Evolutionary conservation across 805 yeast species (phyloP), one percentile per base, ranked within the genome.

Genomic region (Cephaloascus fragrans): DNA sequence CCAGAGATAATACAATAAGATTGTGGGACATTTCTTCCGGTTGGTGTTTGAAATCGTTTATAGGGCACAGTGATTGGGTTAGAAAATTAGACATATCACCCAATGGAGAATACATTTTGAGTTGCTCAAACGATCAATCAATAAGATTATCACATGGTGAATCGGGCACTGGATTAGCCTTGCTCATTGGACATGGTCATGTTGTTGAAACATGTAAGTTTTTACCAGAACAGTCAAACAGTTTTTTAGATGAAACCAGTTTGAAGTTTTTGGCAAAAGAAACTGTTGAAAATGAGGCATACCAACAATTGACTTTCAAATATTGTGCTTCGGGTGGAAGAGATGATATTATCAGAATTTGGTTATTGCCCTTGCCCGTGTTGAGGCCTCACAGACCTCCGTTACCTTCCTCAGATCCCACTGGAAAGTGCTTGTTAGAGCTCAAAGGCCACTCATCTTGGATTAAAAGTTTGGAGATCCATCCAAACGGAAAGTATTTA

Each of bases 41-140:
- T 0, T 77, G 75, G 67, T 75, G 87, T 43, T 47, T 75, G 15
- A 69, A 71, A 43, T 75, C 84, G 1, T 75, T 87, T 41, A 67
- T 73, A 14, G 90, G 89, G 1, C 97, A 89, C 57, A 72, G 84
- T 8, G 96, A 87, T 46, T 89, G 97, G 97, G 87, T 87, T 3
- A 64, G 95, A 41, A 65, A 75, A 9, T 46, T 87, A 2, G 86
- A 79, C 44, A 52, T 67, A 1, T 55, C 62, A 23, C 42, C 45
- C 3, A 61, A 61, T 34, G 81, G 80, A 2, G 80, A 76, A 35
- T 83, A 71, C 45, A 42, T 85, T 3, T 43, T 86, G 17, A 78
- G 89, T 1, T 83, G 88, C 29, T 83, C 95, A 3, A 82, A 81
- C 48, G 96, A 87, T 55, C 85, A 81, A 41, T 73, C 83, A 36